These are phyloP conservation scores for Alternaria arborescens DNA, from an alignment of 2,329 filamentous ascomycete genomes.

Conservation along the genomic window DNA sequence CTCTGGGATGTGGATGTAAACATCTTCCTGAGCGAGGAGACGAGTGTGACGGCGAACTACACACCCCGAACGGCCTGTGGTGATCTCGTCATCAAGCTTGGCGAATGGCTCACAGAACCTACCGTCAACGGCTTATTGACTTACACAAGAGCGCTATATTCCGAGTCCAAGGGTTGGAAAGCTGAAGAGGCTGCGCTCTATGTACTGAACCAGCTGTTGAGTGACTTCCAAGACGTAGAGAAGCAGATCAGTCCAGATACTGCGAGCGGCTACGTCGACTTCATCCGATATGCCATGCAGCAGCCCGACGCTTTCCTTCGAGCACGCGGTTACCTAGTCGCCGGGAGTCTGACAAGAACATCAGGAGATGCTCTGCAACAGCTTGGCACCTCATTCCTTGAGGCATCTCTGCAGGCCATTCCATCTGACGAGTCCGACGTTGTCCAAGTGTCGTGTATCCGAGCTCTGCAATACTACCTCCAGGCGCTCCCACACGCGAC, in stretches of 20 bases:
- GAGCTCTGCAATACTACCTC: conserved; percentile 77
- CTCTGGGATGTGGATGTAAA: conserved; percentile 98
- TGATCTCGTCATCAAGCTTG: conserved; percentile 89
- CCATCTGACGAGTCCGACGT: conserved; percentile 81
- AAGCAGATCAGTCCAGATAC: conserved; percentile 75
- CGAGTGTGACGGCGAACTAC: conserved; percentile 93
- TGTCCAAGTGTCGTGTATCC: conserved; percentile 90
- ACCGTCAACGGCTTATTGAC: conserved; percentile 81
- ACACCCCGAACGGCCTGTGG: conserved; percentile 92
- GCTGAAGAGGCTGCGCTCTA: conserved; percentile 83
- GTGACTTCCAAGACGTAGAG: conserved; percentile 81
- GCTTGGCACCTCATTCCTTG: conserved; percentile 70
- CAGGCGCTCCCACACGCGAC: conserved; percentile 61
- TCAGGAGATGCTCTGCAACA: conserved; percentile 64
- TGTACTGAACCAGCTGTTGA: conserved; percentile 82
- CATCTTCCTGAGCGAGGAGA: conserved; percentile 93
- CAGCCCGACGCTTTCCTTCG: conserved; percentile 78
- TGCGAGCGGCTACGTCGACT: conserved; percentile 77
- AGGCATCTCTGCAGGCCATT: conserved; percentile 78
- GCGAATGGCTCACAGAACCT: conserved; percentile 82
- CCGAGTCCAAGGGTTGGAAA: conserved; percentile 65
- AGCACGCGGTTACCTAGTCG: conserved; percentile 86
- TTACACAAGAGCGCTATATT: conserved; percentile 78
- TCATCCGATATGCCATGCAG: conserved; percentile 80
- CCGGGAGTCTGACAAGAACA: conserved; percentile 78